phyloP scores from a whole-genome alignment of 2,329 filamentous ascomycete species.

The Grosmannia huntii region DNA sequence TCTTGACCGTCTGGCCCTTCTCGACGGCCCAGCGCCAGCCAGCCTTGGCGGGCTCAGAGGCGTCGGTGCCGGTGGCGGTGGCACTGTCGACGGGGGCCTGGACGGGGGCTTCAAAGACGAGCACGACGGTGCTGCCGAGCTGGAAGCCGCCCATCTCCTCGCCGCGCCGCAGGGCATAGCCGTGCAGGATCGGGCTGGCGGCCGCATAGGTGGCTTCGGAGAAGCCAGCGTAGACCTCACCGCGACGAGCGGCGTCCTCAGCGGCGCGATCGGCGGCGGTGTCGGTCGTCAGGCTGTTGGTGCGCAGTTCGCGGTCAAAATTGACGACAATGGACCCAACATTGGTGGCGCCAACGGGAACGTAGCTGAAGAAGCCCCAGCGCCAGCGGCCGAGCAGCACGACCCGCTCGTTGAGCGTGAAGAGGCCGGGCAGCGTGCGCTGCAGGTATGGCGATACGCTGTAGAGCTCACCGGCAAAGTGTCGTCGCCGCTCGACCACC shows the following conservation, averaged over 20 bases:
- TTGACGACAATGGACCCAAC: conserved; percentile 95
- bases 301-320: conserved; percentile 87
- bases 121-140: conserved; percentile 83
- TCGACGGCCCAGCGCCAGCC: conserved; percentile 82
- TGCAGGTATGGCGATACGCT: conserved; percentile 92
- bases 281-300: conserved; percentile 85
- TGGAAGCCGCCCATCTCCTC: conserved; percentile 99
- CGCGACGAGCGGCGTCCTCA: conserved; percentile 59
- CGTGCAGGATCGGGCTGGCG: conserved; percentile 65
- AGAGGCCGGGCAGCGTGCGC: conserved; percentile 80
- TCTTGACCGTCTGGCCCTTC: conserved; percentile 76
- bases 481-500: conserved; percentile 89
- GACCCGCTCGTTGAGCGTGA: conserved; percentile 92
- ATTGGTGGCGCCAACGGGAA: conserved; percentile 91
- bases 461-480: conserved; percentile 94
- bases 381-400: conserved; percentile 90
- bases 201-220: conserved; percentile 78
- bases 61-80: conserved; percentile 31
- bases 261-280: conserved; percentile 82
- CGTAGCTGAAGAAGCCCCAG: conserved; percentile 94
- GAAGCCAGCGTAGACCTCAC: conserved; percentile 81
- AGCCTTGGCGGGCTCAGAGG: conserved; percentile 33
- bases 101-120: conserved; percentile 86
- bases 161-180: conserved; percentile 71
- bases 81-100: conserved; percentile 25